A percentile compares a stretch with the other conserved stretches of the same genome.
Conservation (phyloP, 1,139 yeast species). For the Geotrichum europaeum region DNA sequence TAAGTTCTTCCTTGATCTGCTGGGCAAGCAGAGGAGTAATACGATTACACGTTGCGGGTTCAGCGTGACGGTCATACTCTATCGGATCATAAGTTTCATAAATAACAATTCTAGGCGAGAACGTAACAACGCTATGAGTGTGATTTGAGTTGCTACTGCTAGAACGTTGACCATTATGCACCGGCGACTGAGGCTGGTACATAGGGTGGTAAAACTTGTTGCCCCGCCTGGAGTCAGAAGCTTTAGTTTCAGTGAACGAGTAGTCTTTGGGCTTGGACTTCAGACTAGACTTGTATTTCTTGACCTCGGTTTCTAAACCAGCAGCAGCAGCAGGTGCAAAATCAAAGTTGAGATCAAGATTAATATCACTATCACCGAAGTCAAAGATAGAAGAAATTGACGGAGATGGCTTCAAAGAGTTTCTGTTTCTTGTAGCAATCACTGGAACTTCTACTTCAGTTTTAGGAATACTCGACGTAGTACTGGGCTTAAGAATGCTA, state of each 20-base stretch:
- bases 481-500: slow-evolving; percentile 25
- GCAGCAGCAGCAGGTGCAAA: slow-evolving; percentile 1
- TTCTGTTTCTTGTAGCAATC: slow-evolving; percentile 5
- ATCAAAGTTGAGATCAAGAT: slow-evolving; percentile 11
- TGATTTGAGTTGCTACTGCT: slow-evolving; percentile 15
- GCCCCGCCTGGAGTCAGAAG: background rate
- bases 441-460: background rate
- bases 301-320: slow-evolving; percentile 8
- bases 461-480: background rate
- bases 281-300: slow-evolving; percentile 6
- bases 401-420: slow-evolving; percentile 9
- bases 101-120: slow-evolving; percentile 76
- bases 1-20: slow-evolving; percentile 80
- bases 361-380: background rate
- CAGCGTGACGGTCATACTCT: slow-evolving; percentile 93
- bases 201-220: slow-evolving; percentile 20
- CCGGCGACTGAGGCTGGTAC: slow-evolving; percentile 22
- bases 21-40: slow-evolving; percentile 69
- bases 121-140: slow-evolving; percentile 44
- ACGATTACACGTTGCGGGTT: slow-evolving; percentile 86
- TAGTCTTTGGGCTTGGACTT: slow-evolving; percentile 8
- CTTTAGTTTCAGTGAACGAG: background rate
- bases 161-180: slow-evolving; percentile 16
- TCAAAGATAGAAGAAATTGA: slow-evolving; percentile 12
- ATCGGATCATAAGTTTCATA: slow-evolving; percentile 80